Evolutionary conservation across 2,329 filamentous ascomycete species (phyloP).

Genomic region (Pseudogymnoascus sp.): DNA sequence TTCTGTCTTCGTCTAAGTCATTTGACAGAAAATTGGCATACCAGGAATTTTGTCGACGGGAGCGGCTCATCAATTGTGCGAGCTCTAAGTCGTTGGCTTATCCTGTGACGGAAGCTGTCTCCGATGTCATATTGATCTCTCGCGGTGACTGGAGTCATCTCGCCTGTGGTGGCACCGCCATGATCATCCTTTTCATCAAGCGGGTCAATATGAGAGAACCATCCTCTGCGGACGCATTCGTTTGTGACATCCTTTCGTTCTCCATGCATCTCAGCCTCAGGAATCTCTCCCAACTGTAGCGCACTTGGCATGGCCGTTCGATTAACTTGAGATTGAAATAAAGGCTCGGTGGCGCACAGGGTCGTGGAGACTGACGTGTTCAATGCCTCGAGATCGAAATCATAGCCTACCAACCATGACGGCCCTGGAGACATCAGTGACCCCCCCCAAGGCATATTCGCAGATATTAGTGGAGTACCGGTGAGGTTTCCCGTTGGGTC

Average conservation of each 20-base stretch:
- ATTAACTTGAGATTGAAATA: neutral
- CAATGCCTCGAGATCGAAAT: slow-evolving; percentile 13
- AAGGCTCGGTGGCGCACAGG: neutral
- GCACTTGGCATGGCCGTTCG: neutral
- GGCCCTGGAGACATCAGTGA: neutral
- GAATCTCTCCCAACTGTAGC: neutral
- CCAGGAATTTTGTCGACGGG: slow-evolving; percentile 17
- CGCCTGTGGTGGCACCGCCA: neutral
- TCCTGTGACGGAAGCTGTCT: slow-evolving; percentile 2
- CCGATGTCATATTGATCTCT: slow-evolving; percentile 10
- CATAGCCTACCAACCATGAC: neutral
- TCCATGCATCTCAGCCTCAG: neutral
- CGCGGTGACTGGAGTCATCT: neutral
- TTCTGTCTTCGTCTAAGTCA: neutral
- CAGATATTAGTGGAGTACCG: neutral
- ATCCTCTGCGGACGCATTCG: neutral
- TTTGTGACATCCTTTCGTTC: neutral
- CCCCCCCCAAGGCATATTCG: neutral
- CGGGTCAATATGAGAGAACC: neutral
- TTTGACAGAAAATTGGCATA: neutral
- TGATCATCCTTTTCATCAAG: neutral
- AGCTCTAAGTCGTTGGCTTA: neutral
- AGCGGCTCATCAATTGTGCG: slow-evolving; percentile 5
- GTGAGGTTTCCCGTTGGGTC: too few species aligned
- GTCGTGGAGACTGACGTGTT: neutral